Evolutionary conservation across 371 early-diverging fungal species (phyloP), one percentile per base, ranked within the genome.

Genomic region (Chytridium lagenaria): DNA sequence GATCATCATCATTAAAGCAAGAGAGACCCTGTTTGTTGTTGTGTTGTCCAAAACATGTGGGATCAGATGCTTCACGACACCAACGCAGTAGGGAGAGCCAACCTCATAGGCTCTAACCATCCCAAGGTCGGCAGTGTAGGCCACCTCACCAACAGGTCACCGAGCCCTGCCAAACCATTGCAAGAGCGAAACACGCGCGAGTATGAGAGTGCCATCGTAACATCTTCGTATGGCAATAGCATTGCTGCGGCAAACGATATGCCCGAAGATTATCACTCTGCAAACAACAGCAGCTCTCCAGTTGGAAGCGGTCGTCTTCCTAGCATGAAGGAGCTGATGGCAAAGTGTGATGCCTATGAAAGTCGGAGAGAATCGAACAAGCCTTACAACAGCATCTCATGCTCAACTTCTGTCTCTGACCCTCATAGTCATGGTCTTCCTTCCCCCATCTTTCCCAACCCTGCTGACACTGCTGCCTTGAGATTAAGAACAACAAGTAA

Each of bases 271-370:
- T 7, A 19, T 19, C n/a, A n/a, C n/a, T n/a, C n/a, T n/a, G n/a
- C 55, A 7, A 52, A n/a, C 55, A 52, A 23, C 26, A 23, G 55
- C 26, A 10, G 12, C 55, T 52, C 55, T n/a, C 55, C 55, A 7
- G 26, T 7, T 26, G 55, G 55, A 52, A 26, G 55, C 5, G 55
- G 55, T n/a, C 55, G 63, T 15, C 38, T 63, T 16, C 63, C 63
- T 10, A 34, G 63, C 7, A 63, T 63, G 63, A 5, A 23, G 16
- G 63, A 63, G 63, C 34, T 63, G 63, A 63, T 63, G 63, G 63
- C 63, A 22, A 31, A 38, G 33, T 63, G 63, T 33, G 63, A 36
- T 5, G 63, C 44, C 44, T 10, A n/a, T 10, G 55, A 52, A 5
- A 52, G 26, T 10, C 12, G 26, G n/a, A 26, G 55, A 52, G 55